Conservation (phyloP, 345 rosid genomes). For the Eutrema heterophyllum region DNA sequence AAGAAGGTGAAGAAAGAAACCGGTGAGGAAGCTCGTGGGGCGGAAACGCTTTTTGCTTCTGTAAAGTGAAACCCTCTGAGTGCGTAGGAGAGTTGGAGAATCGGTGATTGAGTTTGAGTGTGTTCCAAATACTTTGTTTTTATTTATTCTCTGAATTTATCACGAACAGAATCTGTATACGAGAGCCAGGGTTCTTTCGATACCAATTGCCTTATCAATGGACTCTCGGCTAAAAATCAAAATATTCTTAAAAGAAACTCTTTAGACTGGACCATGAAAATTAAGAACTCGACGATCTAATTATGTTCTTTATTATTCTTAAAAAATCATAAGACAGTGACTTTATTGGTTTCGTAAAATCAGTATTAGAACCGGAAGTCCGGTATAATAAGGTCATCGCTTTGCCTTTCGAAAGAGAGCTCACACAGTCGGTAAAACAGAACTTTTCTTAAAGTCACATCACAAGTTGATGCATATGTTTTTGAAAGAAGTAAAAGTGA, state of each 20-base stretch:
- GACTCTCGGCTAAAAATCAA: neutral
- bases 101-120: slow-evolving; percentile 19
- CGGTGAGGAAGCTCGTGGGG: neutral
- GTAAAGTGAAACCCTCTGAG: neutral
- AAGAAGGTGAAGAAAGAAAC: slow-evolving; percentile 7
- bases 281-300: neutral
- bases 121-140: slow-evolving; percentile 12
- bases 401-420: neutral
- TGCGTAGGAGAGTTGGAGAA: slow-evolving; percentile 17
- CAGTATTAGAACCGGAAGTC: neutral
- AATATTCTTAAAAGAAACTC: neutral
- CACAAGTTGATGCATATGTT: neutral
- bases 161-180: slow-evolving; percentile 7
- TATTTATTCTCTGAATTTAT: neutral
- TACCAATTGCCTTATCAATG: neutral
- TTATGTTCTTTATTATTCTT: neutral
- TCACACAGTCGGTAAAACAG: neutral
- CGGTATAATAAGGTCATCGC: neutral
- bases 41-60: slow-evolving; percentile 18
- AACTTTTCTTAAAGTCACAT: slow-evolving; percentile 1
- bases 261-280: neutral
- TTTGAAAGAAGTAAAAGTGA: neutral
- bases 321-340: neutral
- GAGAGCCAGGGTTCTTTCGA: neutral
- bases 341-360: neutral